phyloP scores from a whole-genome alignment of 768 basidiomycete species.

The Cystoderma amianthinum region DNA sequence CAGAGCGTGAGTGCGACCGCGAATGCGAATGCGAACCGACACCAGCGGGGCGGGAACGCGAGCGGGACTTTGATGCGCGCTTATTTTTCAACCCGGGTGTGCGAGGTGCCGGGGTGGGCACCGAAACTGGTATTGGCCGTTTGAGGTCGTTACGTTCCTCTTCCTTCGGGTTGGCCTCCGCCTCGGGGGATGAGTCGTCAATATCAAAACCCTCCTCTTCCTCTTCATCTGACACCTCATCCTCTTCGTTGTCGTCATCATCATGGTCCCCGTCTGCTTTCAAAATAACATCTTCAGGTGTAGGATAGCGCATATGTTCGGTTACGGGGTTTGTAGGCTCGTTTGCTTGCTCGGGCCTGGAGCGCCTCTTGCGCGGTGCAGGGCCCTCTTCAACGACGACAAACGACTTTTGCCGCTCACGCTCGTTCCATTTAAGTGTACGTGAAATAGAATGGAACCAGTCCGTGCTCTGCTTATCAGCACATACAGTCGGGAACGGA shows the following conservation, averaged over 20 bases:
- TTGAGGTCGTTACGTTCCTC: conserved; percentile 6
- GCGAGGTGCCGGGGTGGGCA: conserved; percentile 6
- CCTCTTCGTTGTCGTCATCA: conserved; percentile 37
- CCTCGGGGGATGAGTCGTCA: conserved; percentile 75
- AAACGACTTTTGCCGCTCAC: conserved; percentile 97
- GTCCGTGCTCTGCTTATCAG: conserved; percentile 94
- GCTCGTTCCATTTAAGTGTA: conserved; percentile 98
- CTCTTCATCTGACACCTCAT: conserved; percentile 43
- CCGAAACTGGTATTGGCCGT: no score
- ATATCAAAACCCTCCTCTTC: conserved; percentile 84
- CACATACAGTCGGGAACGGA: conserved; percentile 98
- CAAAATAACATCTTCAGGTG: background rate
- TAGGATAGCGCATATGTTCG: conserved; percentile 6
- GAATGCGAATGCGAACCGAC: no score
- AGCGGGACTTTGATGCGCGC: conserved; percentile 15
- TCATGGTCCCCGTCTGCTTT: background rate
- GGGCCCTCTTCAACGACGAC: conserved; percentile 94
- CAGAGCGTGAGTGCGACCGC: conserved; percentile 20
- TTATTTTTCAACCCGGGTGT: conserved; percentile 11
- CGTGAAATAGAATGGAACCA: conserved; percentile 98
- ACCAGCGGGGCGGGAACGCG: conserved; percentile 17
- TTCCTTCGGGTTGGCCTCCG: conserved; percentile 12
- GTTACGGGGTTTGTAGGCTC: conserved; percentile 8
- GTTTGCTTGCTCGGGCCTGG: conserved; percentile 11
- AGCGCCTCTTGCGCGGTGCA: conserved; percentile 24